Evolutionary conservation across 768 basidiomycete genomes (phyloP).

Genomic region (Hericium erinaceus): DNA sequence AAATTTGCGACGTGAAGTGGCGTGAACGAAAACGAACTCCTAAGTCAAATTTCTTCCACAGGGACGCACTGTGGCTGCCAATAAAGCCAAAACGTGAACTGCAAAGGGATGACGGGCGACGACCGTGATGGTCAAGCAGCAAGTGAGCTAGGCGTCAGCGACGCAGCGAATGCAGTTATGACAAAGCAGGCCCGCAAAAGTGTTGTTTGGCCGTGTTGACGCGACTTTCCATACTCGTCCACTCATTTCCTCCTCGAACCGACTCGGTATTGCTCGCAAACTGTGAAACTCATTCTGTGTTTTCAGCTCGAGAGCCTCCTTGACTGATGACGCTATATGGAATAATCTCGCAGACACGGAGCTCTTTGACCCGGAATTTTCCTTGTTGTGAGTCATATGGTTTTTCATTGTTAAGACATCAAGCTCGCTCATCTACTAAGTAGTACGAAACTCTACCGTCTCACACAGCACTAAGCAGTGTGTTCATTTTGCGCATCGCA

Average conservation of each 20-base stretch:
- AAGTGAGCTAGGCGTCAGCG: neutral
- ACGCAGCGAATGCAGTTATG: neutral
- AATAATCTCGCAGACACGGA: too few relatives aligned
- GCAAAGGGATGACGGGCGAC: neutral
- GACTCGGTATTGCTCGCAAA: neutral
- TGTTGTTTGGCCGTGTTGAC: slow-evolving; percentile 8
- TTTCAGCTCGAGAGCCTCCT: too few relatives aligned
- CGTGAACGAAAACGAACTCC: neutral
- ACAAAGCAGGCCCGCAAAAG: neutral
- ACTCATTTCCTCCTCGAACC: neutral
- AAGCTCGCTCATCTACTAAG: neutral
- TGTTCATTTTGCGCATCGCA: slow-evolving; percentile 39
- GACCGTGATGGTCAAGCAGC: neutral
- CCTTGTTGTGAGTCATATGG: neutral
- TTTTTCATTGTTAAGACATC: neutral
- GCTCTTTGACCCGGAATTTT: too few relatives aligned
- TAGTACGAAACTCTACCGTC: neutral
- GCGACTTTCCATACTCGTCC: slow-evolving; percentile 4
- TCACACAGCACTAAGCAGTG: slow-evolving; percentile 29
- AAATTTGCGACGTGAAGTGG: too few relatives aligned
- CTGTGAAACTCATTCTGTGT: too few relatives aligned
- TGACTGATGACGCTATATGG: too few relatives aligned
- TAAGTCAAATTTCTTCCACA: too few relatives aligned
- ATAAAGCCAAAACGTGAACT: too few relatives aligned
- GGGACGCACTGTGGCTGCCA: too few relatives aligned